Evolutionary conservation across 1,139 yeast species (phyloP), one percentile per base, ranked within the genome.

Genomic region (Kodamaea fungicola): DNA sequence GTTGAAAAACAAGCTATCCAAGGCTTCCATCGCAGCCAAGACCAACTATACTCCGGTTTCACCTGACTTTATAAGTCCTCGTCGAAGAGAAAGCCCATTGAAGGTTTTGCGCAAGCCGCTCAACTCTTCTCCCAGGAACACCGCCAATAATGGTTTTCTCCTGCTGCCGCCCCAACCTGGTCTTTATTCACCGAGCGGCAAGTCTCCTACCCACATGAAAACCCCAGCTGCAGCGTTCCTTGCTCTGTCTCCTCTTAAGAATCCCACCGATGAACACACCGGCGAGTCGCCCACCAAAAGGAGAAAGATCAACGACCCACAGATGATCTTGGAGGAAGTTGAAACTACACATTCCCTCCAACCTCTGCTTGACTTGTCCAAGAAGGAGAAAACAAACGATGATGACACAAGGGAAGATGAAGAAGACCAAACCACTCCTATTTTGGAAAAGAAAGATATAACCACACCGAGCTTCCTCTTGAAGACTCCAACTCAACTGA

Each of bases 11-110:
- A 69, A 68, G 46, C 57, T 71, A 25, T 64, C 73, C 29, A 62
- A 60, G 46, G 76, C 76, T 8, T 65, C 74, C 19, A 64, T 70
- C 30, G 60, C 76, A 16, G 76, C 76, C 22, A 71, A 69, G 47
- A 59, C 65, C 37, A 35, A 31, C 27, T 12, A 26, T 27, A 27
- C 29, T n/a, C 27, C 30, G 2, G 9, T 31, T 8, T 30, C 34
- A 6, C 16, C 35, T n/a, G 35, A 32, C 30, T 27, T 32, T 8
- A 27, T 12, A 10, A 34, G 33, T n/a, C 26, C 31, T 12, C 16
- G 21, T n/a, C 22, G 27, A 4, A 47, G 31, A 8, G 30, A 38
- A 8, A 38, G 41, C 25, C 43, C 43, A n/a, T 26, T 37, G 16
- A 37, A 37, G 25, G 30, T 28, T 21, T 38, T 37, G 30, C 33